These are phyloP conservation scores for Cicer judaicum DNA, from an alignment of 306 rosid species.

Conservation along the genomic window DNA sequence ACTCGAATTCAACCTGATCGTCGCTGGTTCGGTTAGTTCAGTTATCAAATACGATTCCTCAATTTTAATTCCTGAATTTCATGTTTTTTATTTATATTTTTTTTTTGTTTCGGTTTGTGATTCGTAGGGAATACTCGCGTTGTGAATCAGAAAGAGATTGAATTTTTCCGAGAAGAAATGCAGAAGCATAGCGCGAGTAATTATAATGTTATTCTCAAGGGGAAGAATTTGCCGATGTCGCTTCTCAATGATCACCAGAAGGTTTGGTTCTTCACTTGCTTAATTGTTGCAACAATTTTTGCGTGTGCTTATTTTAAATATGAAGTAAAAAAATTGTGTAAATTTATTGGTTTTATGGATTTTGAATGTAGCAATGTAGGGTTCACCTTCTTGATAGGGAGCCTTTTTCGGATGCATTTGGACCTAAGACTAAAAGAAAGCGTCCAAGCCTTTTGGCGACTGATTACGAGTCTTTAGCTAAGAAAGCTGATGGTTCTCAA, in stretches of 20 bases:
- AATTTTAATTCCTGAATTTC: not conserved
- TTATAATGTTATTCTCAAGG: conserved; percentile 78
- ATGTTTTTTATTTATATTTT: not conserved
- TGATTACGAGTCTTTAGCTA: conserved; percentile 77
- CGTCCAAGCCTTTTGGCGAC: conserved; percentile 78
- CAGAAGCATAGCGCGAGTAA: conserved; percentile 63
- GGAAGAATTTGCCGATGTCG: conserved; percentile 75
- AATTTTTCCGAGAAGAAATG: conserved; percentile 77
- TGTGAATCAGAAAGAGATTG: conserved; percentile 84
- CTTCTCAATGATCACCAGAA: conserved; percentile 83
- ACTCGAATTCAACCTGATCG: conserved; percentile 92
- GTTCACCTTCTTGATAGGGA: conserved; percentile 94
- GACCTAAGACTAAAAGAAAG: conserved; percentile 86
- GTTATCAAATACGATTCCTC: not conserved
- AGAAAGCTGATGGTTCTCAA: conserved; percentile 89
- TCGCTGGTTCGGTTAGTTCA: conserved; percentile 77
- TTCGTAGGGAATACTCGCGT: conserved; percentile 79
- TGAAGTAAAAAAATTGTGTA: not conserved
- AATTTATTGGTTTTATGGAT: conserved; percentile 34
- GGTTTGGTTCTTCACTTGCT: conserved; percentile 53
- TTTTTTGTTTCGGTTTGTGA: conserved; percentile 14
- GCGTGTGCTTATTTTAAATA: conserved; percentile 41
- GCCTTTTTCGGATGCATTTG: conserved; percentile 87
- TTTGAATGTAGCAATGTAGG: conserved; percentile 76
- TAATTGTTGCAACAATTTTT: conserved; percentile 35